These are phyloP conservation scores for Peronospora destructor DNA, from an alignment of 352 stramenopile genomes.

Conservation along the genomic window DNA sequence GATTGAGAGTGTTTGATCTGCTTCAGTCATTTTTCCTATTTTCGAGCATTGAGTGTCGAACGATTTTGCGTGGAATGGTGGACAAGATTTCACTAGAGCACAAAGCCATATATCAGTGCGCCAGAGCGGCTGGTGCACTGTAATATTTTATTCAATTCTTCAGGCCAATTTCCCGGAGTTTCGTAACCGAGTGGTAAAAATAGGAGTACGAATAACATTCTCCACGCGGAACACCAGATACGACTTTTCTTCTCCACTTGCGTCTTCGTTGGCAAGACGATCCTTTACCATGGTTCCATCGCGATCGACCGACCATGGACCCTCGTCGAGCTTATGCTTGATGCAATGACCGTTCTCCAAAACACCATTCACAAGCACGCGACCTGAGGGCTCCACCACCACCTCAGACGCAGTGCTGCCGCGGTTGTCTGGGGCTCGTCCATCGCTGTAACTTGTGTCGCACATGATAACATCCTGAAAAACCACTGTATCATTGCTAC, in stretches of 20 bases:
- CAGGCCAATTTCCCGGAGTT: constrained; percentile 30
- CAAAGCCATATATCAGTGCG: background rate
- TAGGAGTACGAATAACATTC: constrained; percentile 62
- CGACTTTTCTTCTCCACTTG: constrained; percentile 16
- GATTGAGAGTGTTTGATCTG: too few relatives aligned
- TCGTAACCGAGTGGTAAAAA: constrained; percentile 23
- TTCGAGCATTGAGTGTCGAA: constrained; percentile 45
- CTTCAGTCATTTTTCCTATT: too few relatives aligned
- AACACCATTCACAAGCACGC: constrained; percentile 45
- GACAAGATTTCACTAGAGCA: too few relatives aligned
- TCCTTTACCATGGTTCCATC: constrained; percentile 67
- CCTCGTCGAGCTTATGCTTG: constrained; percentile 32
- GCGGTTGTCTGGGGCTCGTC: constrained; percentile 59
- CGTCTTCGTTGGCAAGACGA: constrained; percentile 26
- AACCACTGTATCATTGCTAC: constrained; percentile 8
- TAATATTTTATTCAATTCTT: constrained; percentile 10
- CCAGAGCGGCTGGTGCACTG: too few relatives aligned
- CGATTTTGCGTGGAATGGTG: too few relatives aligned
- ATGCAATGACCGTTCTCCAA: constrained; percentile 45
- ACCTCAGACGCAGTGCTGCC: constrained; percentile 73
- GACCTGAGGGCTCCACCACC: constrained; percentile 49
- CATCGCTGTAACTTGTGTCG: constrained; percentile 90
- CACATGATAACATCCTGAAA: constrained; percentile 87
- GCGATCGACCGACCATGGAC: constrained; percentile 36
- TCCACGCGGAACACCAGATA: constrained; percentile 61